Conservation (phyloP, 139 green algal species). For the Coelastrella sp. region DNA sequence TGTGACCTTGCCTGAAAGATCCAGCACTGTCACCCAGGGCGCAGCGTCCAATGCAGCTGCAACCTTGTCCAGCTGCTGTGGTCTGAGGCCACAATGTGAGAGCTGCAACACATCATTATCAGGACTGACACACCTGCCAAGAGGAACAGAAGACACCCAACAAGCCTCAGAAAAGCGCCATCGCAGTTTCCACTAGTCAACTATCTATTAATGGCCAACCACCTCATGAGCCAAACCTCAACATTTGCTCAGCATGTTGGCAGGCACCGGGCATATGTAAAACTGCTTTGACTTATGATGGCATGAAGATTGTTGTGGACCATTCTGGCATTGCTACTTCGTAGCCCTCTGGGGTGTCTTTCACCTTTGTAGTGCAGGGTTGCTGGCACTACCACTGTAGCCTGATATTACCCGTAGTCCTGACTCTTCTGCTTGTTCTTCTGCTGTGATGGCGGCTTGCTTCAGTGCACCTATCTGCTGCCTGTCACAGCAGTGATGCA, state of each 20-base stretch:
- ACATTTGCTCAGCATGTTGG: too few relatives aligned
- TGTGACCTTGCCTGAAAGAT: slow-evolving; percentile 12
- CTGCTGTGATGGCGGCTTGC: slow-evolving; percentile 3
- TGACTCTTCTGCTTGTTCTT: background rate
- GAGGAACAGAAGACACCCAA: too few relatives aligned
- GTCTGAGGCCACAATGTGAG: slow-evolving; percentile 29
- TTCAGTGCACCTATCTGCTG: background rate
- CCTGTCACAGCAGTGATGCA: background rate
- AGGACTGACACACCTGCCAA: background rate
- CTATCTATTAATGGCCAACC: too few relatives aligned
- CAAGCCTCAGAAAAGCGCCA: too few relatives aligned
- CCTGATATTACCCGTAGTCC: background rate
- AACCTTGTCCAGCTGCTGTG: slow-evolving; percentile 39
- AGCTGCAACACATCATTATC: slow-evolving; percentile 35
- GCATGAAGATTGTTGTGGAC: too few relatives aligned
- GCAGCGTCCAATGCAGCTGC: background rate
- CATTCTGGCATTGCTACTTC: too few relatives aligned
- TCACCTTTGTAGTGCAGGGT: background rate
- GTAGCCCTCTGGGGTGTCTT: background rate
- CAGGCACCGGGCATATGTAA: too few relatives aligned
- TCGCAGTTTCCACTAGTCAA: too few relatives aligned
- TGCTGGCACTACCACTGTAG: background rate
- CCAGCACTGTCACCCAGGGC: background rate
- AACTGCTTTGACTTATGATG: too few relatives aligned
- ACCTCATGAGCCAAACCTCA: too few relatives aligned